Evolutionary conservation across 2,329 filamentous ascomycete genomes (phyloP), one percentile per base, ranked within the genome.

Genomic region (Arthroderma sp.): DNA sequence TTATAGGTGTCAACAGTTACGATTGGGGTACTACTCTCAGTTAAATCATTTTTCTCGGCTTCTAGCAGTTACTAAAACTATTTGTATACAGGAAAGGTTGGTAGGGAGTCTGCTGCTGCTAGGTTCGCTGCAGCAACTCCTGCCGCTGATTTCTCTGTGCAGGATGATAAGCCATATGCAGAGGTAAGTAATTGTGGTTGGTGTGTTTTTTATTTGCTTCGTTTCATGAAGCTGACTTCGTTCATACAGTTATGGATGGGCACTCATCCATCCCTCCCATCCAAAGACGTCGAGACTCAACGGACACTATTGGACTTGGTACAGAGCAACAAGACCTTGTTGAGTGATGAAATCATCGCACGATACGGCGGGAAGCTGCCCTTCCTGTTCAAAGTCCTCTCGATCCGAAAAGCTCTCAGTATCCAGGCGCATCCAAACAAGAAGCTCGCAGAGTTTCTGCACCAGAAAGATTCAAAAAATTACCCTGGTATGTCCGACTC

Each of bases 401-500:
- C 87, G 30, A 91, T 96, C 68, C 80, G 81, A 67, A 98, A 96
- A 65, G 91, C 91, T 7, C 76, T 98, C 47, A 94, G 87, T 50
- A 96, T 98, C 57, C 91, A 98, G 65, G 91, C 91, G 27, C 91
- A 98, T 55, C 87, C 87, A 42, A 93, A 94, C 70, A 94, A 94
- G 76, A 85, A 84, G 66, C 80, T 93, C 9, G 91, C 91, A 42
- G 89, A 93, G 67, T 70, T 86, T 61, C 72, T 98, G 29, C 91
- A 96, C 63, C 77, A 80, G 34, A 79, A 75, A 50, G 89, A 98
- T 60, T 76, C 87, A 40, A 85, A 85, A 67, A 93, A 98, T 71
- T 98, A 98, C 61, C 91, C 89, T 47, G 72, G 71, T 73, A 49
- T 49, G 61, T 50, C 15, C 3, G 15, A 22, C 15, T 22, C n/a